These are phyloP conservation scores for Acacia pycnantha DNA, from an alignment of 331 rosid genomes.

Conservation along the genomic window DNA sequence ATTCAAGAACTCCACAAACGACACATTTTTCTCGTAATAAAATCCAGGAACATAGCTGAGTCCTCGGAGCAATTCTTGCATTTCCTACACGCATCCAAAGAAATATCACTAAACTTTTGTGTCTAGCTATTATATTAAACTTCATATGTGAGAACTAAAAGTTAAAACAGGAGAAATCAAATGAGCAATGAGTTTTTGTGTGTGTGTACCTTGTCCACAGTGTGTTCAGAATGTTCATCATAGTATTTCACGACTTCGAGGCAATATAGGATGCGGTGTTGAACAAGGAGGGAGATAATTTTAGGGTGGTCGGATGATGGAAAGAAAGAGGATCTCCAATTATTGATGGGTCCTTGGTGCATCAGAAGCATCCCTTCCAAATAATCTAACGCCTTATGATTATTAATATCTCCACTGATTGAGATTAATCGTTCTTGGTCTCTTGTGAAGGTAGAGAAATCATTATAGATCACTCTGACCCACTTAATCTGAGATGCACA, in stretches of 20 bases:
- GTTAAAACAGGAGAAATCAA: background rate
- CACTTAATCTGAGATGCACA: conserved; percentile 64
- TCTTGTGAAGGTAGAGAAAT: conserved; percentile 63
- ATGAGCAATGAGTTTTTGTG: background rate
- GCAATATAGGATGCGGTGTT: conserved; percentile 57
- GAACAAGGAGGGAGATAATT: conserved; percentile 51
- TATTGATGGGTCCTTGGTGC: conserved; percentile 68
- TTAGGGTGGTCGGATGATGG: conserved; percentile 63
- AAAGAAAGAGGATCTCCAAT: conserved; percentile 93
- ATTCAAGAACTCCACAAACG: conserved; percentile 65
- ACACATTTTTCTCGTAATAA: conserved; percentile 61
- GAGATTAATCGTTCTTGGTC: conserved; percentile 87
- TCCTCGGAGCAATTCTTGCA: conserved; percentile 51
- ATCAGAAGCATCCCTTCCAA: conserved; percentile 80
- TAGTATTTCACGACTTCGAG: conserved; percentile 76
- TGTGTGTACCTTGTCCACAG: conserved; percentile 48
- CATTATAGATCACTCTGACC: conserved; percentile 75
- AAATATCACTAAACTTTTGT: background rate
- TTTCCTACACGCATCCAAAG: conserved; percentile 39
- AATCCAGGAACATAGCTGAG: conserved; percentile 59
- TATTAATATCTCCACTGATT: conserved; percentile 47
- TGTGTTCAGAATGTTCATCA: conserved; percentile 42
- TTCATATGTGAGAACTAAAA: background rate
- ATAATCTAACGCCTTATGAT: conserved; percentile 56
- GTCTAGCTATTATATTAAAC: background rate